Base-by-base conservation (phyloP, 176 grass and related monocot species). In the Carex kokanica region DNA sequence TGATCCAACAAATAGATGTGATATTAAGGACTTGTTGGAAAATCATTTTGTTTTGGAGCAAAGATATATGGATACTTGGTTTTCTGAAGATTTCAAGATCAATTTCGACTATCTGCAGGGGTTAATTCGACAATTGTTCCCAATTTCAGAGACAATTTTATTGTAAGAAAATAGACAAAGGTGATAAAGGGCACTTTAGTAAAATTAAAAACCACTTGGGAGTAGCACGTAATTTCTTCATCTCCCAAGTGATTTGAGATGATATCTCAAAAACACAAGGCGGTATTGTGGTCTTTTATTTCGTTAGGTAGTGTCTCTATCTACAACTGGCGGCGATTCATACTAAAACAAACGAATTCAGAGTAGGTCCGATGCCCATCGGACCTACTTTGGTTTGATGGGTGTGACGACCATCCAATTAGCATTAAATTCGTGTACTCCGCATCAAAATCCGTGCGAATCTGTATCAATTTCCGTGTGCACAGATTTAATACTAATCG, bases 331-430 rank as follows among this genome's bases (percentile, higher is more conserved):
- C 69, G 2, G 34, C 69, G n/a, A 73, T 12, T 74, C 2, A 18
- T 23, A 73, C 69, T 45, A 49, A 73, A 49, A 74, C 43, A 73
- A n/a, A n/a, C n/a, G n/a, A n/a, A n/a, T n/a, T n/a, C n/a, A n/a
- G n/a, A n/a, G n/a, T n/a, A n/a, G n/a, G n/a, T n/a, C n/a, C n/a
- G n/a, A n/a, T n/a, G n/a, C n/a, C n/a, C n/a, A n/a, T n/a, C n/a
- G n/a, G n/a, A n/a, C n/a, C n/a, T n/a, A n/a, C n/a, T n/a, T n/a
- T n/a, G n/a, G n/a, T n/a, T n/a, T n/a, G n/a, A n/a, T n/a, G n/a
- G n/a, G n/a, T n/a, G n/a, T n/a, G n/a, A n/a, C n/a, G n/a, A n/a
- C n/a, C n/a, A n/a, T n/a, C n/a, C n/a, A n/a, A n/a, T n/a, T n/a
- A n/a, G n/a, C n/a, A n/a, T n/a, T n/a, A n/a, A n/a, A n/a, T n/a